Evolutionary conservation across 495 filamentous ascomycete species (phyloP).

Genomic region (Penicillium ochrochloron): DNA sequence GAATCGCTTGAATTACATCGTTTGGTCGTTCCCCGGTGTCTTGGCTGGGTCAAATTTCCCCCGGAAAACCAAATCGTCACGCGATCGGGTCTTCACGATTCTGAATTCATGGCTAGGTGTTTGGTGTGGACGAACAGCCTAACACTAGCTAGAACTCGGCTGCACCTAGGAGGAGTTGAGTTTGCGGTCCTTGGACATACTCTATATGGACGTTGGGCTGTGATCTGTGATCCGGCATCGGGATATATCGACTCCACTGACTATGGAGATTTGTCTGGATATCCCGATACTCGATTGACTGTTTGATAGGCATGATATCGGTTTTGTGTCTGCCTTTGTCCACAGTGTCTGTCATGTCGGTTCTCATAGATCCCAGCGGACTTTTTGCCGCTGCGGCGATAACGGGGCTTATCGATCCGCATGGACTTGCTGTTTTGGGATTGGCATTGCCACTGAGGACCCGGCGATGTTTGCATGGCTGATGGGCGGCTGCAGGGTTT

Average conservation of each 20-base stretch:
- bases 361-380: constrained; percentile 11
- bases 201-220: background rate
- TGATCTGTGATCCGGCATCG: constrained; percentile 12
- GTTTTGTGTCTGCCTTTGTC: background rate
- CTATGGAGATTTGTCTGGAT: background rate
- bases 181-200: background rate
- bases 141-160: background rate
- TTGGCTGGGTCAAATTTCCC: background rate
- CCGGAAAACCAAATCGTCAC: constrained; percentile 10
- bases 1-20: constrained; percentile 4
- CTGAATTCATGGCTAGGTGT: background rate
- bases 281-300: background rate
- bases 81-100: background rate
- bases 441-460: constrained; percentile 24
- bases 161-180: background rate
- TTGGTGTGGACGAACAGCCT: background rate
- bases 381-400: constrained; percentile 18
- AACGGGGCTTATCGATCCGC: constrained; percentile 25
- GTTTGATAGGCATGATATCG: background rate
- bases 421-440: constrained; percentile 30
- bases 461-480: constrained; percentile 8
- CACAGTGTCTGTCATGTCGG: background rate
- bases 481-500: constrained; percentile 8
- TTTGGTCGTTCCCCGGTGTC: constrained; percentile 10
- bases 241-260: background rate